Conservation (phyloP, 345 rosid genomes). For the Chamaenerion angustifolium region DNA sequence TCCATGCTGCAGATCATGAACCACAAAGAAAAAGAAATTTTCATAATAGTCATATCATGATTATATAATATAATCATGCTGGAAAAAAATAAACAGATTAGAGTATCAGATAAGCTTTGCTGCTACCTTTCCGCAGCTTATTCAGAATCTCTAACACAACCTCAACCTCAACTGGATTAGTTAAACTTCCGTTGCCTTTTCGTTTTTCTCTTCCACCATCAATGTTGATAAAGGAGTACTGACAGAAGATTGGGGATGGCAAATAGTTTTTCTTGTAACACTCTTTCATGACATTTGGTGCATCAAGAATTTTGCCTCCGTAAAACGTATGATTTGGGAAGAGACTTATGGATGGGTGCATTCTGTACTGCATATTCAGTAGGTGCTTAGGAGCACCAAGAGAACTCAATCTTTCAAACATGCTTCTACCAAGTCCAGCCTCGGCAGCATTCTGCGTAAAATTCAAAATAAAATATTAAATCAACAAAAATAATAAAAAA, state of each 20-base stretch:
- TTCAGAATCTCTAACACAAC: background rate
- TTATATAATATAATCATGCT: too few relatives aligned
- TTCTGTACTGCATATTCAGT: constrained; percentile 7
- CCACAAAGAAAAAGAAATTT: background rate
- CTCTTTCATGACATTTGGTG: background rate
- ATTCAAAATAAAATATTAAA: too few relatives aligned
- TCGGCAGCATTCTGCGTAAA: background rate
- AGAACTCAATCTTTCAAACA: constrained; percentile 4
- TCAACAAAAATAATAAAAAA: too few relatives aligned
- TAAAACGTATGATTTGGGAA: constrained; percentile 5
- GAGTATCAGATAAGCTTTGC: background rate
- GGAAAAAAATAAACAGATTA: too few relatives aligned
- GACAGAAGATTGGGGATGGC: constrained; percentile 2
- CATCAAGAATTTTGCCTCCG: background rate
- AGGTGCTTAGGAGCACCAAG: constrained; percentile 6
- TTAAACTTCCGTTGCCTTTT: constrained; percentile 2
- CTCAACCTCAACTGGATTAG: constrained; percentile 4
- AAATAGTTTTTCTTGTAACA: background rate
- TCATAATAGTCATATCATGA: too few relatives aligned
- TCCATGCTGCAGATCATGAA: constrained; percentile 12
- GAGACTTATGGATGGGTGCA: constrained; percentile 7
- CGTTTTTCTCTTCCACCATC: constrained; percentile 3
- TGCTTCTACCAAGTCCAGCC: constrained; percentile 2
- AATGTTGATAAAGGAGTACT: constrained; percentile 4
- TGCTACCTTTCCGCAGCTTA: background rate